Evolutionary conservation across 1,139 yeast species (phyloP), one percentile per base, ranked within the genome.

Genomic region (Geotrichum phurueaensis): DNA sequence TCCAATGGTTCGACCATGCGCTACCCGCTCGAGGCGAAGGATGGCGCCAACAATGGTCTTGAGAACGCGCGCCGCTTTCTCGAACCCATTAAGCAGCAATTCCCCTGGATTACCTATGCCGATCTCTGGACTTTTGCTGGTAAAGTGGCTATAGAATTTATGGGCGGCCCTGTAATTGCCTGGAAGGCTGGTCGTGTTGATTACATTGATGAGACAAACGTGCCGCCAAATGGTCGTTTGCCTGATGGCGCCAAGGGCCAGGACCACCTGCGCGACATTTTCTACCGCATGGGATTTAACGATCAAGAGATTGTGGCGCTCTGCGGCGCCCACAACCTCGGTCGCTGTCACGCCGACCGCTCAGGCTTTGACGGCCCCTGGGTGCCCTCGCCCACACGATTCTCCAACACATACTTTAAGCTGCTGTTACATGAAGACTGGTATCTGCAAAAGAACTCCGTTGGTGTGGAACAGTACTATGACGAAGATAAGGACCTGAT

Each of bases 341-440:
- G 90, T 20, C 76, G 89, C 51, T 83, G 88, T 71, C 96, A 89
- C 75, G 67, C 69, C 51, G 71, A 73, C 56, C 69, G 75, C 53
- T 71, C 78, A 23, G 96, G 96, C 3, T 90, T 75, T 72, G 94
- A 87, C 63, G 96, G 96, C 54, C 96, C 96, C 61, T 90, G 97
- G 97, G 91, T 92, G 60, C 89, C 89, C 63, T 84, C 92, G 9
- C 87, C 88, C 68, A 89, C 89, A 66, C 78, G 81, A 73, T 87
- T 90, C 74, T 85, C 94, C 67, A 90, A 89, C 74, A 94, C 87
- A 67, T 90, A 87, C 75, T 90, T 74, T 76, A 84, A 79, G 60
- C 79, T 87, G 68, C 79, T 92, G 67, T 76, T 90, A 66, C 80
- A 82, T 69, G 89, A 84, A 66, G 79, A 83, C 63, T 92, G 98